Percentiles rank a stretch among this genome's conserved stretches.
Evolutionary conservation across 1,284 basidiomycete species (phyloP).

Genomic region (Lignosus rhinocerotis): DNA sequence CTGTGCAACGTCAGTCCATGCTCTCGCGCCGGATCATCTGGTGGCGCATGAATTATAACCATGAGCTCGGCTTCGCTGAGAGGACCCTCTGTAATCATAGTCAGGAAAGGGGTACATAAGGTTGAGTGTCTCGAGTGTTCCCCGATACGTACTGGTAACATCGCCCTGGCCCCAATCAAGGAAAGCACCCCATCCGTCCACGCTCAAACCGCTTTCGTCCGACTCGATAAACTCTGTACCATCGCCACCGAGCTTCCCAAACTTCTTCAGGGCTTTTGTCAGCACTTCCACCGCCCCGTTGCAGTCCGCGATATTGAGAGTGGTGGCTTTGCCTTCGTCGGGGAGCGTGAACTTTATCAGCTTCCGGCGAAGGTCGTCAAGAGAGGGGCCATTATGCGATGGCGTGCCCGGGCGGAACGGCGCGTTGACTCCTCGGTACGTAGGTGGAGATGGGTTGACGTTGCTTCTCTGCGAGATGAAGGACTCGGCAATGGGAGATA

Average conservation of each 20-base stretch:
- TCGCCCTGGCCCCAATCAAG: slow-evolving; percentile 59
- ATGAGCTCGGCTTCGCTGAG: slow-evolving; percentile 86
- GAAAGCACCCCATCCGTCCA: slow-evolving; percentile 90
- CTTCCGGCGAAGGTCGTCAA: slow-evolving; percentile 79
- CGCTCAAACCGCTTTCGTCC: slow-evolving; percentile 66
- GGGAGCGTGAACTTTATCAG: slow-evolving; percentile 85
- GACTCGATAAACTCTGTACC: slow-evolving; percentile 54
- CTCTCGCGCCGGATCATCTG: slow-evolving; percentile 81
- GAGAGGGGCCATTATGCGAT: slow-evolving; percentile 48
- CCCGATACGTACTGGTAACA: slow-evolving; percentile 46
- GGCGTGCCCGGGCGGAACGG: slow-evolving; percentile 46
- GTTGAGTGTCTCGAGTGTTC: background rate
- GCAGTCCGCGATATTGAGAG: slow-evolving; percentile 80
- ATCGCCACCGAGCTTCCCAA: slow-evolving; percentile 67
- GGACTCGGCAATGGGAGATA: slow-evolving; percentile 73
- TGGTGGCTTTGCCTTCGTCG: slow-evolving; percentile 74
- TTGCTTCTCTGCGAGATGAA: slow-evolving; percentile 44
- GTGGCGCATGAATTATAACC: slow-evolving; percentile 82
- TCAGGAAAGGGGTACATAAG: background rate
- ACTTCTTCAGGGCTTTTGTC: slow-evolving; percentile 85
- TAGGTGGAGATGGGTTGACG: slow-evolving; percentile 29
- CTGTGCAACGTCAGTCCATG: slow-evolving; percentile 79
- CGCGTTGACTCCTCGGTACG: slow-evolving; percentile 49
- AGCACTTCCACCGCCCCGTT: slow-evolving; percentile 81
- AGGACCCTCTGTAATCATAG: slow-evolving; percentile 51